Evolutionary conservation across 805 yeast genomes (phyloP).

Genomic region (Starmera pachycereana): DNA sequence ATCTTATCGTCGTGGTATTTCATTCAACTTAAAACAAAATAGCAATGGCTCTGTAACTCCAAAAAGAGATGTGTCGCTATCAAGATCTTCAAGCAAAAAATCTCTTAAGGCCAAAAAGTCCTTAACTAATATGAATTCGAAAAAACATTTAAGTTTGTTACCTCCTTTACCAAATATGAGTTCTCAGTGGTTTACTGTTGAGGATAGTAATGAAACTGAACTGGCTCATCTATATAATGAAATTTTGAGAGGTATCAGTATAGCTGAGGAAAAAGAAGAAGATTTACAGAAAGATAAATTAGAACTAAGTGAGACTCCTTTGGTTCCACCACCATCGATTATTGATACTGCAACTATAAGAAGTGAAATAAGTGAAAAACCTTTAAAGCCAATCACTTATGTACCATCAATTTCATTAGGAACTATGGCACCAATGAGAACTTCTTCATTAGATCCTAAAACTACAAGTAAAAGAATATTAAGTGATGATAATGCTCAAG

Average conservation of each 20-base stretch:
- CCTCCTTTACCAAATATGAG: conserved; percentile 20
- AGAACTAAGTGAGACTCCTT: background rate
- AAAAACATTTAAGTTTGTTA: conserved; percentile 17
- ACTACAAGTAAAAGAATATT: conserved; percentile 7
- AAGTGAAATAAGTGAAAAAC: background rate
- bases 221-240: conserved; percentile 21
- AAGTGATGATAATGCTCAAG: conserved; percentile 11
- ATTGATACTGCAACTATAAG: background rate
- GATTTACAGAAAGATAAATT: too few relatives aligned
- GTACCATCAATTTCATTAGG: background rate
- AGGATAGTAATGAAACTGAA: conserved; percentile 11
- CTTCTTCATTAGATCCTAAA: conserved; percentile 17
- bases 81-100: conserved; percentile 17
- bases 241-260: conserved; percentile 13
- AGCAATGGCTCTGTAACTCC: too few relatives aligned
- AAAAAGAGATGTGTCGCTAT: conserved; percentile 3
- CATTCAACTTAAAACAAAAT: conserved; percentile 16
- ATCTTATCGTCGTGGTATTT: conserved; percentile 22
- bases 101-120: conserved; percentile 4
- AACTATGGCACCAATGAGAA: background rate
- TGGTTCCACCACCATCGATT: background rate
- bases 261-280: background rate
- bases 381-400: background rate
- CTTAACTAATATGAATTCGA: conserved; percentile 1
- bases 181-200: conserved; percentile 15